These are phyloP conservation scores for Penicillium vulpinum DNA, from an alignment of 2,329 filamentous ascomycete genomes.

Conservation along the genomic window DNA sequence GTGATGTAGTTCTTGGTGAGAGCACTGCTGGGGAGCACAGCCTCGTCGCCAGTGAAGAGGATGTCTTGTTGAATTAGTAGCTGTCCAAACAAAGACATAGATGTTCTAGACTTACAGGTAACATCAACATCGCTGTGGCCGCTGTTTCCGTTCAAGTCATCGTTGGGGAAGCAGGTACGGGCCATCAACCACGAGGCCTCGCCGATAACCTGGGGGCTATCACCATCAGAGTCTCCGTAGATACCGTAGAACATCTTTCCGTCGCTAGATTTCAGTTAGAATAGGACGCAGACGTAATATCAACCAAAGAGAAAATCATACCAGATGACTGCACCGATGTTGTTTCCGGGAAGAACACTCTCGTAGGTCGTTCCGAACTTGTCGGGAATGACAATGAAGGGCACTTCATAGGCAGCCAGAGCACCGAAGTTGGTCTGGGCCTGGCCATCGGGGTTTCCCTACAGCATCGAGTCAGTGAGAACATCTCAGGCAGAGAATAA, in stretches of 20 bases:
- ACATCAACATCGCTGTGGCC: slow-evolving; percentile 32
- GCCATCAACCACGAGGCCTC: slow-evolving; percentile 40
- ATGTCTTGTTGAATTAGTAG: slow-evolving; percentile 23
- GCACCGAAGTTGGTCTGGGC: slow-evolving; percentile 31
- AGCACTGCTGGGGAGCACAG: slow-evolving; percentile 28
- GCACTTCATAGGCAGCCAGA: slow-evolving; percentile 34
- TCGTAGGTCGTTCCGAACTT: slow-evolving; percentile 24
- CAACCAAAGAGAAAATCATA: not conserved
- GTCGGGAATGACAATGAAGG: slow-evolving; percentile 34
- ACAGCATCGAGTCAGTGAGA: not conserved
- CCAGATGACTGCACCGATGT: slow-evolving; percentile 34
- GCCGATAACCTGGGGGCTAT: slow-evolving; percentile 32
- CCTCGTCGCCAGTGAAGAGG: slow-evolving; percentile 30
- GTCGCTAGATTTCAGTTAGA: slow-evolving; percentile 15
- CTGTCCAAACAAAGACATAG: no score
- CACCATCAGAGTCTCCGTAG: slow-evolving; percentile 33
- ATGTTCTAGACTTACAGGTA: slow-evolving; percentile 24
- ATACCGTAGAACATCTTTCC: slow-evolving; percentile 38
- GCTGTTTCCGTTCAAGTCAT: slow-evolving; percentile 27
- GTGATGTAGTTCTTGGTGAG: slow-evolving; percentile 25
- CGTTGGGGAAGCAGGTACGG: slow-evolving; percentile 34
- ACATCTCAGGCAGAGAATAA: not conserved
- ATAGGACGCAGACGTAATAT: rapidly evolving
- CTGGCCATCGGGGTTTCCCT: slow-evolving; percentile 33
- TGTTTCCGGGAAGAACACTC: slow-evolving; percentile 27